Base-by-base conservation (phyloP, 257 asterid species). In the Osmanthus fragrans region DNA sequence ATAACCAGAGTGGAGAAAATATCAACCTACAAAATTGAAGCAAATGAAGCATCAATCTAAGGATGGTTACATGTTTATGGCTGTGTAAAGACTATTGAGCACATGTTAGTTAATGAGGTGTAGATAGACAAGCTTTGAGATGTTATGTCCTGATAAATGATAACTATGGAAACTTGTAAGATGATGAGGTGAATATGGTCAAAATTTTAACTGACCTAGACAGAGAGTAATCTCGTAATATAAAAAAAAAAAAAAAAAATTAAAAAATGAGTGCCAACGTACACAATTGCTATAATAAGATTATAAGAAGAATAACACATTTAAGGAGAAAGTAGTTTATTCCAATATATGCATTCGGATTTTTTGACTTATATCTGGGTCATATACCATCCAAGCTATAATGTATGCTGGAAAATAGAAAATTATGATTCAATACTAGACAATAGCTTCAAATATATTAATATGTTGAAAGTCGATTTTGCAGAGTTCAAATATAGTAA, bases 1-100 rank as follows among this genome's bases (percentile, higher is more conserved):
- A 95, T 86, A 87, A 78, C 99, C 99, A 95, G 66, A 95, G 87
- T 64, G 98, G 98, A 80, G 88, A 77, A 82, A 93, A 95, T 79
- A 90, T 74, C 80, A 83, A 79, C 99, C 99, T 93, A 90, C 84
- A 78, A 84, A 79, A 76, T n/a, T 72, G 34, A 37, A 37, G 64
- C 5, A n/a, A 67, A 36, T 15, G 21, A 11, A 73, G 34, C 82
- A 27, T 54, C 27, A 67, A 77, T 34, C 75, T 45, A 79, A 67
- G 34, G 47, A 77, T 80, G 29, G 65, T 10, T 23, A 12, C 15
- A 39, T 34, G 51, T 36, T 69, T 25, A 32, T 33, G 27, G 25
- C 69, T 56, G 32, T 30, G 51, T 42, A 71, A 67, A 58, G n/a
- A 15, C 11, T 13, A 66, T 32, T 54, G 32, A 60, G 32, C 16